Conservation (phyloP, 192 early-diverging fungal species). For the Coemansia sp. region DNA sequence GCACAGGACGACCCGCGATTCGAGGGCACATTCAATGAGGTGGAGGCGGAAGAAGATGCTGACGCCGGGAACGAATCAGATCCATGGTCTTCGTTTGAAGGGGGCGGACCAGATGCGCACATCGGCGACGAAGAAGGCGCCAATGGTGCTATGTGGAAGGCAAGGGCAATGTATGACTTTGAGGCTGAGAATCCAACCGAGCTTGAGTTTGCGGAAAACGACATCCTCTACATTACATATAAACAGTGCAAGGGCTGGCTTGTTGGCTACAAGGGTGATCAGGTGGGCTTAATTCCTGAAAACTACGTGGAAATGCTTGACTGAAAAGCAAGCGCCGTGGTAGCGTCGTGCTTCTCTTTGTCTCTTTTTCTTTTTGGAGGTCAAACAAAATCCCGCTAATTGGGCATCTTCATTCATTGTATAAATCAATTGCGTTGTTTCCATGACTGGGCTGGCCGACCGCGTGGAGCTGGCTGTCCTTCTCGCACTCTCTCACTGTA, state of each 20-base stretch:
- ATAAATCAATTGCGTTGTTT: neutral
- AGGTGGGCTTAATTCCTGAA: constrained; percentile 74
- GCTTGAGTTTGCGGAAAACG: constrained; percentile 64
- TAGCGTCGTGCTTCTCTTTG: neutral
- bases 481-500: neutral
- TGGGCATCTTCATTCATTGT: neutral
- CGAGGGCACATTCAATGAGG: constrained; percentile 27
- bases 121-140: constrained; percentile 15
- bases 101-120: constrained; percentile 28
- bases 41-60: constrained; percentile 25
- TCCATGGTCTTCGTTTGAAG: constrained; percentile 43
- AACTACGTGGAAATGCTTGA: constrained; percentile 67
- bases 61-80: constrained; percentile 36
- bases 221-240: constrained; percentile 66
- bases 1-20: constrained; percentile 39
- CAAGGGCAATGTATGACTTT: constrained; percentile 76
- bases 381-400: neutral
- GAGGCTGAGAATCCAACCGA: constrained; percentile 68
- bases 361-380: constrained; percentile 1
- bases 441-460: neutral
- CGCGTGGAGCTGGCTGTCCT: neutral
- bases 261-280: constrained; percentile 63
- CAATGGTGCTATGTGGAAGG: constrained; percentile 25
- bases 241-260: constrained; percentile 78
- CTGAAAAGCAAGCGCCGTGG: neutral